These are phyloP conservation scores for Ambrosia artemisiifolia DNA, from an alignment of 129 eudicot genomes.

Conservation along the genomic window DNA sequence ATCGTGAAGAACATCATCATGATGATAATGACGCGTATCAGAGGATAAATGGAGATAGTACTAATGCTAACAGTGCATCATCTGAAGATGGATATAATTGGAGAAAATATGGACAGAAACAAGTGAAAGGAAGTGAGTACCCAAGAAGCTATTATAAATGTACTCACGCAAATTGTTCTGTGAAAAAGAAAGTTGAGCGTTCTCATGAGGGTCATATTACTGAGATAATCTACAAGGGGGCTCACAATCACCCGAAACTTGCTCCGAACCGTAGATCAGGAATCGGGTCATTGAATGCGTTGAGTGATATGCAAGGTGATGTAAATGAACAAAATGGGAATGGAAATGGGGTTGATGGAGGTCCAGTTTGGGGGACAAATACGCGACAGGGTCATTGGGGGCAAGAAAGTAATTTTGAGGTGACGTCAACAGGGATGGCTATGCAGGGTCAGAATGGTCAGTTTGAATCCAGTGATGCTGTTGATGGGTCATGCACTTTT, in stretches of 20 bases:
- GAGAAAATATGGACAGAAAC: slow-evolving; percentile 94
- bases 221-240: slow-evolving; percentile 79
- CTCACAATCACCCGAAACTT: slow-evolving; percentile 82
- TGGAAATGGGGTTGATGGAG: slow-evolving; percentile 47
- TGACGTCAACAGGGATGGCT: slow-evolving; percentile 45
- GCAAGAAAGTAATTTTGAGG: slow-evolving; percentile 49
- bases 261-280: slow-evolving; percentile 52
- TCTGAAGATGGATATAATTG: slow-evolving; percentile 84
- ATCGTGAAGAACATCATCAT: slow-evolving; percentile 41
- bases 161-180: slow-evolving; percentile 75
- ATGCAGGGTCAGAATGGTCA: slow-evolving; percentile 40
- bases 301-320: slow-evolving; percentile 47
- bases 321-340: slow-evolving; percentile 46
- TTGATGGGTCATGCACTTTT: slow-evolving; percentile 62
- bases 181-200: slow-evolving; percentile 83
- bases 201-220: slow-evolving; percentile 83
- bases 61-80: slow-evolving; percentile 42
- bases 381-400: slow-evolving; percentile 41
- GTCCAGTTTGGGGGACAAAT: slow-evolving; percentile 36
- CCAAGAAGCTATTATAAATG: slow-evolving; percentile 93
- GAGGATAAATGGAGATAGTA: slow-evolving; percentile 38
- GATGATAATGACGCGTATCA: slow-evolving; percentile 49
- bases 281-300: slow-evolving; percentile 42
- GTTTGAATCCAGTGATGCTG: slow-evolving; percentile 56
- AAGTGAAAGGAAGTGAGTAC: slow-evolving; percentile 89